A percentile compares a stretch with the other conserved stretches of the same genome.
These are phyloP conservation scores for Nannochloropsis oceanica DNA, from an alignment of 108 stramenopile species.

Conservation along the genomic window DNA sequence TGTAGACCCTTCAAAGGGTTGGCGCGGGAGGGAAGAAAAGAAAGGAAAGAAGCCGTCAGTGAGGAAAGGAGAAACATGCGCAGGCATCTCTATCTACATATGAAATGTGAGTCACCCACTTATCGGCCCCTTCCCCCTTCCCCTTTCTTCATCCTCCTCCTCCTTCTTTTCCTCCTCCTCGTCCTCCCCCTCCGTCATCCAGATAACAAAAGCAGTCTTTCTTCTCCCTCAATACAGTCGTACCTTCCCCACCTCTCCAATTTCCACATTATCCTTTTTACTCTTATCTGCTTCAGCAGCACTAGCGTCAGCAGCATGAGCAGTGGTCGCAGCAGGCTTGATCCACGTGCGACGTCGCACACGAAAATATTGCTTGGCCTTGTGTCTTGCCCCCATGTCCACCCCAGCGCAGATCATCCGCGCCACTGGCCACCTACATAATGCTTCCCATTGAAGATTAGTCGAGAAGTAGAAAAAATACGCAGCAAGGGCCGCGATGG, in stretches of 20 bases:
- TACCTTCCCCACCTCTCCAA: too few species aligned
- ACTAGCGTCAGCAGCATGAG: too few species aligned
- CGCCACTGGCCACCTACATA: too few species aligned
- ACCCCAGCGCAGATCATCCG: background rate
- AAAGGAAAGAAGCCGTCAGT: background rate
- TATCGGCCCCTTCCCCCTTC: background rate
- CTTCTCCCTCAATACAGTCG: too few species aligned
- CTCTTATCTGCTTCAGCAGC: too few species aligned
- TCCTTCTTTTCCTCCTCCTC: background rate
- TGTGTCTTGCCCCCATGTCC: background rate
- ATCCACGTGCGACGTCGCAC: background rate
- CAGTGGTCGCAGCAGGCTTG: background rate
- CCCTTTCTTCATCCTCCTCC: too few species aligned
- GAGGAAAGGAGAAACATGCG: background rate
- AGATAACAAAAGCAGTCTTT: too few species aligned
- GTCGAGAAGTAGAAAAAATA: too few species aligned
- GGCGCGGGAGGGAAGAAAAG: background rate
- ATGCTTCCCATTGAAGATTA: too few species aligned
- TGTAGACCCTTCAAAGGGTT: background rate
- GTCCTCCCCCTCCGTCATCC: background rate
- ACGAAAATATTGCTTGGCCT: background rate
- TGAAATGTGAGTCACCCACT: background rate
- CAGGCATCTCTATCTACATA: too few species aligned
- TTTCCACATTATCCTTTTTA: too few species aligned
- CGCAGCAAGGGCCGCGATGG: too few species aligned